Evolutionary conservation across 441 rosid genomes (phyloP).

Genomic region (California macrophylla): DNA sequence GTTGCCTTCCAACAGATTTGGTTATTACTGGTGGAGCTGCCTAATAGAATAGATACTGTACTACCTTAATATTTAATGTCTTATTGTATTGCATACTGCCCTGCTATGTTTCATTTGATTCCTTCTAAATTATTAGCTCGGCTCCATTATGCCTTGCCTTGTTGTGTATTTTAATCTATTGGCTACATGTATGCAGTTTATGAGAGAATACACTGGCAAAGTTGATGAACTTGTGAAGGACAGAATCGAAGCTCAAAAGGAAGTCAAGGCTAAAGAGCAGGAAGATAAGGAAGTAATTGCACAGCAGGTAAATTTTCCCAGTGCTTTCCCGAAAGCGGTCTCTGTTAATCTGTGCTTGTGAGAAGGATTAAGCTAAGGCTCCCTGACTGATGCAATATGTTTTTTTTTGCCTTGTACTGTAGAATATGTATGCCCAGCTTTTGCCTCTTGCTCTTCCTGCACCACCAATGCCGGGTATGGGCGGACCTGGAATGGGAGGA

Average conservation of each 20-base stretch:
- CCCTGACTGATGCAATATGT: not conserved
- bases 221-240: slow-evolving; percentile 90
- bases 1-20: too few species aligned
- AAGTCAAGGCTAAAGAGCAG: slow-evolving; percentile 73
- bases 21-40: too few species aligned
- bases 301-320: slow-evolving; percentile 62
- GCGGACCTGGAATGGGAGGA: slow-evolving; percentile 36
- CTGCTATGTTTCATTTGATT: too few species aligned
- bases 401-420: slow-evolving; percentile 17
- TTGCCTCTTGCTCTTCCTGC: slow-evolving; percentile 95
- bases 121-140: too few species aligned
- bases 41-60: too few species aligned
- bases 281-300: slow-evolving; percentile 88
- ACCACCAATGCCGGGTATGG: slow-evolving; percentile 97
- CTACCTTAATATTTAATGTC: too few species aligned
- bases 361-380: too few species aligned
- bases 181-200: slow-evolving; percentile 40
- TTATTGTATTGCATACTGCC: too few species aligned
- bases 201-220: slow-evolving; percentile 85
- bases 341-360: too few species aligned
- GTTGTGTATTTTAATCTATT: not conserved
- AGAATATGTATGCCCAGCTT: slow-evolving; percentile 98
- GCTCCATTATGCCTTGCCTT: too few species aligned
- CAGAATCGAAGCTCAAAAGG: slow-evolving; percentile 64
- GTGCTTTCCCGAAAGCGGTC: not conserved